A percentile compares a stretch with the other conserved stretches of the same genome.
Evolutionary conservation across 495 filamentous ascomycete genomes (phyloP).

Genomic region (Penicillium silybi): DNA sequence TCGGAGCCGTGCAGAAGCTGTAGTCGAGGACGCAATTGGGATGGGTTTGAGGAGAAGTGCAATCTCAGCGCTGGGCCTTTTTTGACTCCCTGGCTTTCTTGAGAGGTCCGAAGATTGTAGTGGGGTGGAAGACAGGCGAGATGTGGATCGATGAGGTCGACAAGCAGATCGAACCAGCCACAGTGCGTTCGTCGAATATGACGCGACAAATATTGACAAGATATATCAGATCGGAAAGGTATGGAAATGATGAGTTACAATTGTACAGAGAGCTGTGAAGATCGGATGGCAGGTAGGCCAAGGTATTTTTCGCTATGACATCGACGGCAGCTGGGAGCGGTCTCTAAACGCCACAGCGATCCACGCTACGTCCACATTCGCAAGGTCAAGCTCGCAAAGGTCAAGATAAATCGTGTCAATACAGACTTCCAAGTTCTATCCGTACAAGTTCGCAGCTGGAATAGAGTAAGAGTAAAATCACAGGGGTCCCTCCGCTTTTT

Average conservation of each 20-base stretch:
- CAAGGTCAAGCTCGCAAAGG: background rate
- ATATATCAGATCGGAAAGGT: background rate
- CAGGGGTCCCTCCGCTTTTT: slow-evolving; percentile 22
- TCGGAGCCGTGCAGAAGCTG: slow-evolving; percentile 1
- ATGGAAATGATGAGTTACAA: background rate
- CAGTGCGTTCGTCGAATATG: slow-evolving; percentile 8
- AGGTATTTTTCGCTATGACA: slow-evolving; percentile 23
- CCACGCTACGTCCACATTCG: slow-evolving; percentile 10
- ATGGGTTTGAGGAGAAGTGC: background rate
- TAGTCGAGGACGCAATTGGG: background rate
- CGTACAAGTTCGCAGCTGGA: slow-evolving; percentile 30
- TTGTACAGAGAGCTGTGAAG: background rate
- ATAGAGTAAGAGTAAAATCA: slow-evolving; percentile 23
- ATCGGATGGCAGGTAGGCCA: background rate
- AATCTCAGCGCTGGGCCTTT: background rate
- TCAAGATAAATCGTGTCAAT: slow-evolving; percentile 22
- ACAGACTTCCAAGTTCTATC: slow-evolving; percentile 32
- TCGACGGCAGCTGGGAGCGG: slow-evolving; percentile 24
- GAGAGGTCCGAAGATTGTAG: slow-evolving; percentile 14
- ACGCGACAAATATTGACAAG: background rate
- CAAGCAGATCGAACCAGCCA: slow-evolving; percentile 5
- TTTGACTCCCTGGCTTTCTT: background rate
- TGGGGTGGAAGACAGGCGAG: slow-evolving; percentile 20
- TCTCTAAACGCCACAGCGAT: slow-evolving; percentile 26
- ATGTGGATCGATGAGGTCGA: slow-evolving; percentile 20